Evolutionary conservation across 352 stramenopile genomes (phyloP).

Genomic region (Aphanomyces euteiches): DNA sequence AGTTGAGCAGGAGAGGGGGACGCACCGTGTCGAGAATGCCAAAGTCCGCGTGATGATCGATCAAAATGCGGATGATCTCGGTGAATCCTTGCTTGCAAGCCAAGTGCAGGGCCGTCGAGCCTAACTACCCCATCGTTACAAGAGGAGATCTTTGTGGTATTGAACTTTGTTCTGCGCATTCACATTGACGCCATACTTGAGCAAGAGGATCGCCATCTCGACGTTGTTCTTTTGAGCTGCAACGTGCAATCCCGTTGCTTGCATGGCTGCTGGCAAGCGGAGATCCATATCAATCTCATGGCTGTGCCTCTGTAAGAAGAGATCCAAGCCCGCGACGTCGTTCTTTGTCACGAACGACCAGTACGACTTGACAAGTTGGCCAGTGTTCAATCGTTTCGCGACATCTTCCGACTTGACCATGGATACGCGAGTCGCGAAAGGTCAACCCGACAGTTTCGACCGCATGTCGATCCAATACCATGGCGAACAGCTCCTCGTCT

Average conservation of each 20-base stretch:
- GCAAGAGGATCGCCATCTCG: slow-evolving; percentile 13
- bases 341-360: slow-evolving; percentile 24
- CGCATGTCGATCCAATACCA: too few species aligned
- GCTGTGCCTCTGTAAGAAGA: neutral
- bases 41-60: slow-evolving; percentile 19
- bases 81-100: slow-evolving; percentile 11
- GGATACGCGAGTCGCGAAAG: too few species aligned
- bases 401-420: neutral
- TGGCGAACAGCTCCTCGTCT: too few species aligned
- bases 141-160: neutral
- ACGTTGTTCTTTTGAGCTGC: slow-evolving; percentile 27
- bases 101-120: slow-evolving; percentile 20
- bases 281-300: neutral
- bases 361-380: slow-evolving; percentile 10
- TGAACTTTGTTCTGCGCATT: slow-evolving; percentile 30
- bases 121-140: neutral
- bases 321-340: slow-evolving; percentile 8
- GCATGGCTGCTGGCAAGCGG: slow-evolving; percentile 3
- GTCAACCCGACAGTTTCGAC: too few species aligned
- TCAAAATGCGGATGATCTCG: neutral
- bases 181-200: slow-evolving; percentile 13
- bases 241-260: slow-evolving; percentile 17
- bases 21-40: slow-evolving; percentile 20
- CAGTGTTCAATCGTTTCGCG: slow-evolving; percentile 12
- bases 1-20: neutral